phyloP scores from a whole-genome alignment of 495 filamentous ascomycete genomes.

The Penicillium longicatenatum region DNA sequence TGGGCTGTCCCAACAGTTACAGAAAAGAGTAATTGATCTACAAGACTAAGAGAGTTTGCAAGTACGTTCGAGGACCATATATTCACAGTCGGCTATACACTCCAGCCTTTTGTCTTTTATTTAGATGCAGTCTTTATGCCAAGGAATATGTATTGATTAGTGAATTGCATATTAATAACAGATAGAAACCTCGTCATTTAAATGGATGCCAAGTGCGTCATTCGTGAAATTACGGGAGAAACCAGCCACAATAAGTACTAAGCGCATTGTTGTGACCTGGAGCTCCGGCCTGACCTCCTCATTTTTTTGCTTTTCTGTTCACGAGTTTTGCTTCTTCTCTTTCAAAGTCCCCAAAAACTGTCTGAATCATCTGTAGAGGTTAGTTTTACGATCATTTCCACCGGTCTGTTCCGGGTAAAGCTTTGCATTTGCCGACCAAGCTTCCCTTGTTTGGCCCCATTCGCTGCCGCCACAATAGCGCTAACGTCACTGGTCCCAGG shows the following conservation, averaged over 20 bases:
- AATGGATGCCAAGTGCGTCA: not conserved
- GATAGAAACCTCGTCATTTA: not conserved
- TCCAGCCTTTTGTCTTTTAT: no score
- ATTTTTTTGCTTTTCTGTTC: not conserved
- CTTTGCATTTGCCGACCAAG: constrained; percentile 7
- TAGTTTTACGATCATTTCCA: not conserved
- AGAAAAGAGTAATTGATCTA: constrained; percentile 12
- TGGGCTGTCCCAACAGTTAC: constrained; percentile 1
- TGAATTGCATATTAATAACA: no score
- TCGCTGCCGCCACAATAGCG: not conserved
- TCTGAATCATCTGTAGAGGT: not conserved
- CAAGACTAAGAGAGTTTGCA: constrained; percentile 1
- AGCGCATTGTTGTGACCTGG: no score
- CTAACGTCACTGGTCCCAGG: constrained; percentile 2
- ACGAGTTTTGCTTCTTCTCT: not conserved
- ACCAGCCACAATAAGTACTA: not conserved
- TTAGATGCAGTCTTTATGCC: no score
- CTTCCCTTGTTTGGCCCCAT: constrained; percentile 6
- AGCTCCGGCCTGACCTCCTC: not conserved
- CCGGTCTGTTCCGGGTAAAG: not conserved
- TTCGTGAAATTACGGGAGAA: not conserved
- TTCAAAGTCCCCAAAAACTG: not conserved
- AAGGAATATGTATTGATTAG: no score
- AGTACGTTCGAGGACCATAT: not conserved
- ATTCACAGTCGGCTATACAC: no score